Evolutionary conservation across 1,139 yeast genomes (phyloP).

Genomic region (Nakaseomyces nivariensis): DNA sequence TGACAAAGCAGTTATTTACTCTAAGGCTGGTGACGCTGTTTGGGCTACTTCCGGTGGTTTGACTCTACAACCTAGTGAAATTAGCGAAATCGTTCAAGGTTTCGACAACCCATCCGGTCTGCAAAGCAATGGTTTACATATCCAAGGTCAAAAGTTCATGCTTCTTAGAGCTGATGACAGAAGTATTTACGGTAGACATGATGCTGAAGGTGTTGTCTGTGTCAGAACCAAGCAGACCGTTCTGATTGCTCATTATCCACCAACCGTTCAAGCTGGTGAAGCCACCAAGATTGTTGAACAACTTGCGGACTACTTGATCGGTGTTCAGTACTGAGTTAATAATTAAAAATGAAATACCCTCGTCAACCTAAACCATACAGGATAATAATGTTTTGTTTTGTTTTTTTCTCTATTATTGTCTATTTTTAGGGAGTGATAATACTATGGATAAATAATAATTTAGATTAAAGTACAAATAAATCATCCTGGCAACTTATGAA

Average conservation of each 20-base stretch:
- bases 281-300: conserved; percentile 92
- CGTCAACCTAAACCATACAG: not conserved
- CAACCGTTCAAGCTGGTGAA: conserved; percentile 84
- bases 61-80: conserved; percentile 60
- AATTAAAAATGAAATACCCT: too few species aligned
- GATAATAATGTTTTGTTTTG: not conserved
- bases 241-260: conserved; percentile 88
- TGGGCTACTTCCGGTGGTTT: conserved; percentile 85
- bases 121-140: conserved; percentile 78
- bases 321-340: conserved; percentile 59
- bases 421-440: too few species aligned
- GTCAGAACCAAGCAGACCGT: conserved; percentile 93
- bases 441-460: too few species aligned
- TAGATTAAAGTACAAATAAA: too few species aligned
- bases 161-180: conserved; percentile 84
- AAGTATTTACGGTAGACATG: conserved; percentile 87
- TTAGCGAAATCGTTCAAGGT: conserved; percentile 64
- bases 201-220: conserved; percentile 75
- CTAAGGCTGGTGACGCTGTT: conserved; percentile 86
- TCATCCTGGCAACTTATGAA: too few species aligned
- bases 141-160: conserved; percentile 80
- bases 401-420: too few species aligned
- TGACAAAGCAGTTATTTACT: conserved; percentile 87
- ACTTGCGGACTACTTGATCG: conserved; percentile 85
- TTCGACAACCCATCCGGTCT: conserved; percentile 69